Conservation (phyloP, 805 yeast genomes). For the Kodamaea neixiangensis region DNA sequence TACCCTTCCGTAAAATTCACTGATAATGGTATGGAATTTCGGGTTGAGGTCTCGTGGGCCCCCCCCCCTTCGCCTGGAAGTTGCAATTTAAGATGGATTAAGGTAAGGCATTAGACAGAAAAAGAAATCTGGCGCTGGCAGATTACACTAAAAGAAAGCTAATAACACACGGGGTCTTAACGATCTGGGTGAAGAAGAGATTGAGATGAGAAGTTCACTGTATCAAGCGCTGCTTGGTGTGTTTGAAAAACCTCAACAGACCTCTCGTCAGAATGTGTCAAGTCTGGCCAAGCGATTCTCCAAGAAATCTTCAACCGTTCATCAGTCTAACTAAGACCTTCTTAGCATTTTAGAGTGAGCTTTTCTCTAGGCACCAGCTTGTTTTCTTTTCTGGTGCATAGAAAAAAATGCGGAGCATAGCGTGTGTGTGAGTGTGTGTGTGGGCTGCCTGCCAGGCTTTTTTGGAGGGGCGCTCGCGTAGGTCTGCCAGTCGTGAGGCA, state of each 20-base stretch:
- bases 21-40: background rate
- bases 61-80: conserved; percentile 11
- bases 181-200: too few relatives aligned
- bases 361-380: too few relatives aligned
- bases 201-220: too few relatives aligned
- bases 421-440: background rate
- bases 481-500: background rate
- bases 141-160: background rate
- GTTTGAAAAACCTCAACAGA: too few relatives aligned
- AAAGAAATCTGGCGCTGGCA: conserved; percentile 1
- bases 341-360: too few relatives aligned
- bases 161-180: background rate
- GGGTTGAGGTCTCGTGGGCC: conserved; percentile 11
- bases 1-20: background rate
- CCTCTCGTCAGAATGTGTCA: too few relatives aligned
- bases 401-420: background rate
- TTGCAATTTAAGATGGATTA: conserved; percentile 4
- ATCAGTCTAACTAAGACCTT: too few relatives aligned
- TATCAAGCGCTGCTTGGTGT: too few relatives aligned
- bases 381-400: too few relatives aligned
- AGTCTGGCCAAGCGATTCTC: too few relatives aligned
- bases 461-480: background rate
- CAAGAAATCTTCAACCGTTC: too few relatives aligned
- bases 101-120: conserved; percentile 2
- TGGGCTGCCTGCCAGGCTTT: background rate